phyloP scores from a whole-genome alignment of 1,284 basidiomycete species.

The Cerrena zonata region DNA sequence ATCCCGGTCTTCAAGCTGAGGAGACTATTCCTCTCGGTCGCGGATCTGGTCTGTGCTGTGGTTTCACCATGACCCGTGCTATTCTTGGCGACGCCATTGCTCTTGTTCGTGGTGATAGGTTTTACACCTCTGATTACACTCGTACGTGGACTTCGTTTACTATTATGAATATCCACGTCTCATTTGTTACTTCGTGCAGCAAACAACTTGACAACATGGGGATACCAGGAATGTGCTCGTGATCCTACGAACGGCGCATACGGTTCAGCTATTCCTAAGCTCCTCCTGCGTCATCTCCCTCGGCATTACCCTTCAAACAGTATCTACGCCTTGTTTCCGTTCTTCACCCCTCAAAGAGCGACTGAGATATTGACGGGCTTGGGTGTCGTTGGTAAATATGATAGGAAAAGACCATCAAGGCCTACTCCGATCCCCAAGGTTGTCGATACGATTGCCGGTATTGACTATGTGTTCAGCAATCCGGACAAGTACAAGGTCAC shows the following conservation, averaged over 20 bases:
- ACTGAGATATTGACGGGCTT: slow-evolving; percentile 51
- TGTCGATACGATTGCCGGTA: slow-evolving; percentile 38
- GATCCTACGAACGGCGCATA: slow-evolving; percentile 63
- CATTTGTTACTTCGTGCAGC: too few species aligned
- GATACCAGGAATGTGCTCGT: slow-evolving; percentile 64
- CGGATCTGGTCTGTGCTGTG: slow-evolving; percentile 82
- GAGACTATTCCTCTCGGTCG: slow-evolving; percentile 53
- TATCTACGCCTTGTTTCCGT: slow-evolving; percentile 76
- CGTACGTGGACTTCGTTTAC: slow-evolving; percentile 36
- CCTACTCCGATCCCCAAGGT: slow-evolving; percentile 30
- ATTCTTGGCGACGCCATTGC: slow-evolving; percentile 80
- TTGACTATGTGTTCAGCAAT: slow-evolving; percentile 38
- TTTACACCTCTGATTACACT: slow-evolving; percentile 19
- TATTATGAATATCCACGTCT: too few species aligned
- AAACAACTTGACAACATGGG: slow-evolving; percentile 71
- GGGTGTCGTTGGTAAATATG: slow-evolving; percentile 47
- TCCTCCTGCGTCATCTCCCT: slow-evolving; percentile 69
- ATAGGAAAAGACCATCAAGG: slow-evolving; percentile 46
- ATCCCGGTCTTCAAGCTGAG: slow-evolving; percentile 67
- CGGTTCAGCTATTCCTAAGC: slow-evolving; percentile 66
- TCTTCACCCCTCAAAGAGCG: slow-evolving; percentile 71
- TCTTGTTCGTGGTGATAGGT: slow-evolving; percentile 40
- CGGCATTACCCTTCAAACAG: slow-evolving; percentile 65
- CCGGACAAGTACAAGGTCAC: slow-evolving; percentile 31
- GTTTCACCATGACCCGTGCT: slow-evolving; percentile 80